Conservation (phyloP, 2,329 filamentous ascomycete genomes). For the Nemania bipapillata region DNA sequence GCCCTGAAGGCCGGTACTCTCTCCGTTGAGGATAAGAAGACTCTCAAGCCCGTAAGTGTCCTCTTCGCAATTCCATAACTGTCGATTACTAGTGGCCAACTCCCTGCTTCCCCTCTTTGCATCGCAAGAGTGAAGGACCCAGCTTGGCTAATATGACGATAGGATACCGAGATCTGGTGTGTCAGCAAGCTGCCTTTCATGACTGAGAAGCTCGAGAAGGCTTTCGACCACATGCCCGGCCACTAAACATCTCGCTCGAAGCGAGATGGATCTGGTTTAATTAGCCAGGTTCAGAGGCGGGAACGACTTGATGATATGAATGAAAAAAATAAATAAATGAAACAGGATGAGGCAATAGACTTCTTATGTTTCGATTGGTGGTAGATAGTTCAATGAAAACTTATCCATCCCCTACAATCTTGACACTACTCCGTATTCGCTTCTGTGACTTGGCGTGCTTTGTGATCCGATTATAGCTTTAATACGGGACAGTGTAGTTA, state of each 20-base stretch:
- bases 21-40: constrained; percentile 72
- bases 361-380: constrained; percentile 29
- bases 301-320: constrained; percentile 25
- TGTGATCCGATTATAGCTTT: constrained; percentile 6
- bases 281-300: neutral
- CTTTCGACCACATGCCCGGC: constrained; percentile 71
- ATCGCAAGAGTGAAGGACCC: neutral
- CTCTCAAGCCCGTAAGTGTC: constrained; percentile 68
- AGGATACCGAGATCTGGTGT: constrained; percentile 77
- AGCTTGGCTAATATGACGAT: constrained; percentile 23
- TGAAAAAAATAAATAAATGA: constrained; percentile 25
- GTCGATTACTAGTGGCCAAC: neutral
- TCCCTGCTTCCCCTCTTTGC: neutral
- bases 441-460: no score
- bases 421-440: no score
- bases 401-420: constrained; percentile 28
- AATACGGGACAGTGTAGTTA: no score
- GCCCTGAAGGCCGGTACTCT: constrained; percentile 75
- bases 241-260: constrained; percentile 32
- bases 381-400: constrained; percentile 38
- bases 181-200: constrained; percentile 75
- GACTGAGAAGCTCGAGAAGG: constrained; percentile 71
- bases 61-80: neutral
- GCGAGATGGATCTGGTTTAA: neutral
- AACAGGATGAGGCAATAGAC: constrained; percentile 31